Evolutionary conservation across 2,329 filamentous ascomycete genomes (phyloP).

Genomic region (Fusarium sp.): DNA sequence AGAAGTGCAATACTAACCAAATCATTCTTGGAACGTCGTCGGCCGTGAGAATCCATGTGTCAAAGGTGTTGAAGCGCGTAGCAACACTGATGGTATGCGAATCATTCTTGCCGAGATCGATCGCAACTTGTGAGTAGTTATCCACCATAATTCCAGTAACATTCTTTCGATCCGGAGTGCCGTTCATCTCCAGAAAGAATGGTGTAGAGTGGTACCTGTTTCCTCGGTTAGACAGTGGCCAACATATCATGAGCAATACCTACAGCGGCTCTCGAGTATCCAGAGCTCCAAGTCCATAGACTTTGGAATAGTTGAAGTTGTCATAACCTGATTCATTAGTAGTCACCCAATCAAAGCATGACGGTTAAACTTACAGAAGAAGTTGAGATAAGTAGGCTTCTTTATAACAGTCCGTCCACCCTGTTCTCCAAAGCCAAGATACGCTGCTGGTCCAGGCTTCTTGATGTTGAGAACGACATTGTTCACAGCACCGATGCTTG

Average conservation of each 20-base stretch:
- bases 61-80: conserved; percentile 2
- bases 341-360: neutral
- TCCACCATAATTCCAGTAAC: neutral
- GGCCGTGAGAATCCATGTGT: neutral
- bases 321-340: neutral
- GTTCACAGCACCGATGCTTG: neutral
- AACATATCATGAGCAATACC: rapidly evolving
- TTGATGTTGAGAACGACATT: neutral
- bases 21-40: neutral
- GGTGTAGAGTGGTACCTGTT: neutral
- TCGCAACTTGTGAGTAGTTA: neutral
- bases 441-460: neutral
- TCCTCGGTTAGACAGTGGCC: rapidly evolving
- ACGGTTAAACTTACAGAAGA: neutral
- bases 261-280: neutral
- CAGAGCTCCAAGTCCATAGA: neutral
- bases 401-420: neutral
- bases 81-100: neutral
- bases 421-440: neutral
- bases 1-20: neutral
- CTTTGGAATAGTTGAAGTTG: neutral
- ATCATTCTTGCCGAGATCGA: neutral
- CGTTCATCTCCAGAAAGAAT: neutral
- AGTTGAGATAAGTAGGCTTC: neutral
- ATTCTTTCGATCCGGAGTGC: neutral